Base-by-base conservation (phyloP, 1,139 yeast genomes). In the Suzukiozyma palmioleophila region DNA sequence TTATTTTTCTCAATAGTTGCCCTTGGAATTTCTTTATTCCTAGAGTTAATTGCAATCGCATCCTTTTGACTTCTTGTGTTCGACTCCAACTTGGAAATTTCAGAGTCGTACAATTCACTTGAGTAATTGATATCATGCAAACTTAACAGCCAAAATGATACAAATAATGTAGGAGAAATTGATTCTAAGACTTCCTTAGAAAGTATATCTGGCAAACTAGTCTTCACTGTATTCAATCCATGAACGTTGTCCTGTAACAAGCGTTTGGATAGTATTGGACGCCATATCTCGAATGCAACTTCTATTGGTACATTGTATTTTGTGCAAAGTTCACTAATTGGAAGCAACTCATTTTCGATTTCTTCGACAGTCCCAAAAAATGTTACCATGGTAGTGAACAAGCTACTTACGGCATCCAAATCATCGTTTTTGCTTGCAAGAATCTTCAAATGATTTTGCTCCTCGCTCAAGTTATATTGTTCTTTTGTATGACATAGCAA, bases 211-310 rank as follows among this genome's bases (percentile, higher is more conserved):
- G 41, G 33, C 15, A 36, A 29, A 21, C 41, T 39, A 10, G 25
- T 33, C 14, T 41, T 50, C 22, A 61, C 46, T 0, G 44, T 44
- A 10, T 39, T 52, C 42, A 52, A 49, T 36, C 51, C 43, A 38
- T 54, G 55, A 14, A 14, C 39, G 16, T 30, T 31, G 11, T 37
- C 29, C 11, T 29, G 32, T 16, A 36, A 35, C 8, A 32, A 30
- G n/a, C 35, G 16, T 16, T 37, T 40, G 2, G 42, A 37, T 9
- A 39, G 26, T 16, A 33, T 40, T 18, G 71, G 68, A 52, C 97
- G 73, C 95, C 96, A 87, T 1, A 88, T 54, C 44, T 84, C 88
- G 60, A 84, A 88, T 0, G 83, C 82, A 87, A 92, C 84, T 27
- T 74, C 71, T 0, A 81, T 67, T 3, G 79, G 71, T 3, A 89